Evolutionary conservation across 1,139 yeast species (phyloP), one percentile per base, ranked within the genome.

Genomic region (Suhomyces panamericanus): DNA sequence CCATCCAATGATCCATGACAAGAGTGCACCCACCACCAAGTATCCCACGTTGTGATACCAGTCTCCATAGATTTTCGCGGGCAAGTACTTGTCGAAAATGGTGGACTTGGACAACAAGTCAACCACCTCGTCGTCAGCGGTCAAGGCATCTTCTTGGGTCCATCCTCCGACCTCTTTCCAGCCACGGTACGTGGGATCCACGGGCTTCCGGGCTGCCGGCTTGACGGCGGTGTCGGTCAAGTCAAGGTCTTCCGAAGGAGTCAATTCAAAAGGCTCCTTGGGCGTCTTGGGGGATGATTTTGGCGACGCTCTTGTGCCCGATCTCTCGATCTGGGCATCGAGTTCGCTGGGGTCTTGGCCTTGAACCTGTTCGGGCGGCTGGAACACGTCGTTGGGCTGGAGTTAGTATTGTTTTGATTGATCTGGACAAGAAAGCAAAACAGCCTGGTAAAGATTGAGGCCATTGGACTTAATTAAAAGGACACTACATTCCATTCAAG

Each of bases 121-220:
- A 48, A 75, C 70, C 48, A 85, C 73, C 54, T 86, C 89, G 58
- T 88, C 95, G 35, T 83, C 87, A 11, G 73, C 67, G 2, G 85
- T 80, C 52, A 88, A 70, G 1, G 69, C 70, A 60, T 85, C 90
- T 30, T 78, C 78, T 46, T 81, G 81, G 57, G 82, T 87, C 85
- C 88, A 91, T 20, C 90, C 87, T 13, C 95, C 93, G 39, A 87
- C 91, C 66, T 91, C 96, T 62, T 85, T 87, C 98, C 98, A 91
- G 16, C 98, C 98, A 46, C 89, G 75, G 58, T 77, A 83, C 0
- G 90, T 76, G 1, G 93, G 87, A 26, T 78, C 81, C 8, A 74
- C 80, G 1, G 83, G 65, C 38, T 70, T 64, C 60, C 93, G 73
- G 31, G 79, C 77, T 1, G 73, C 70, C 1, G 78, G 78, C 48